Percentiles rank a stretch among this genome's conserved stretches.
Conservation (phyloP, 768 basidiomycete species). For the Terana coerulea region DNA sequence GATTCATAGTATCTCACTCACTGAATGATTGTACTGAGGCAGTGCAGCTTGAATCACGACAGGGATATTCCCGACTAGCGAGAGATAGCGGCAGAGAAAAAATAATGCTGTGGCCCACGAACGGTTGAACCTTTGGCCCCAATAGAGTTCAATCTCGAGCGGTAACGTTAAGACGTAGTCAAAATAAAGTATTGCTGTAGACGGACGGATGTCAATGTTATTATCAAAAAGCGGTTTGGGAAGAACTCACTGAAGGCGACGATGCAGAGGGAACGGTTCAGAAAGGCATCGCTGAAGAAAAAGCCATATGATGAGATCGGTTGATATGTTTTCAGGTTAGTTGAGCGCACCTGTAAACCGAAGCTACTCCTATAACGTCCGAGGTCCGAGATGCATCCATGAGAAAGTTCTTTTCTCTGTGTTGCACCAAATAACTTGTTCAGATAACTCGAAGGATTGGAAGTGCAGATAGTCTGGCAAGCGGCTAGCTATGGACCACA, state of each 20-base stretch:
- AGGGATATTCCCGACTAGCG: not conserved
- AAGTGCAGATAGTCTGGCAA: too few relatives aligned
- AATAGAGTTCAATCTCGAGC: not conserved
- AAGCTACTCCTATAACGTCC: not conserved
- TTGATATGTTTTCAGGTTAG: too few relatives aligned
- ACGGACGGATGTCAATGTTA: too few relatives aligned
- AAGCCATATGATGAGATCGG: too few relatives aligned
- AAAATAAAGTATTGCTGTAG: not conserved
- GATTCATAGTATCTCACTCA: not conserved
- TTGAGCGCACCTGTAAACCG: not conserved
- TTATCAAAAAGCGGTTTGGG: too few relatives aligned
- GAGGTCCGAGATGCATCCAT: not conserved
- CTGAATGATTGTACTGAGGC: not conserved
- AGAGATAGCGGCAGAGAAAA: not conserved
- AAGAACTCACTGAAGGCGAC: too few relatives aligned
- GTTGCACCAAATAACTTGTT: too few relatives aligned
- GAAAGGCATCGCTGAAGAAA: too few relatives aligned
- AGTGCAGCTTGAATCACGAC: not conserved
- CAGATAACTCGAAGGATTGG: too few relatives aligned
- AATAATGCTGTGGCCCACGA: not conserved
- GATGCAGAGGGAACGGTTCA: too few relatives aligned
- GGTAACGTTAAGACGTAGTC: not conserved
- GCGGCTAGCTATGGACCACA: too few relatives aligned
- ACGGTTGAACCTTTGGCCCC: not conserved
- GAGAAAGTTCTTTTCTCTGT: too few relatives aligned